Base-by-base conservation (phyloP, 23 red algal species). In the Agarophyton chilense region DNA sequence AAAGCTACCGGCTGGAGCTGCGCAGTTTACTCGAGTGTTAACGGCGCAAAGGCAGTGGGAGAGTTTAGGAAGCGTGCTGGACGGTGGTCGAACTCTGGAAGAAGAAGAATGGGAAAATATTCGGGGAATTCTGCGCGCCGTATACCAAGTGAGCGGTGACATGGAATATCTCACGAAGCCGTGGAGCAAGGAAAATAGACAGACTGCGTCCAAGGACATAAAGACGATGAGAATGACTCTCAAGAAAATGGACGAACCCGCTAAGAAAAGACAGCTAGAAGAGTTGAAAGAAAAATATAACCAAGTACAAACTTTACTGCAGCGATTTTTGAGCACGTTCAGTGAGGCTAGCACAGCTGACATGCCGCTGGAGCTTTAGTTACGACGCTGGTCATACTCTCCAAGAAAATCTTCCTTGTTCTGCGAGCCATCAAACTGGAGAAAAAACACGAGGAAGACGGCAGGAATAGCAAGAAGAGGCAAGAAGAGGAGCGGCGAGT, bases 341-440 rank as follows among this genome's bases (percentile, higher is more conserved):
- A 81, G 52, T 21, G 46, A 82, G 65, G 88, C 75, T 0, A 91
- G 50, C 19, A 10, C 40, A 36, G 76, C 56, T 24, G 88, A 82
- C n/a, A 82, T 91, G 13, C 88, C 88, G 32, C 40, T 52, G 4
- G 88, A 91, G 25, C 56, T 91, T 43, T 90, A 95, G 71, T 91
- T 90, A 22, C 93, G 87, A 38, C 93, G 73, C 44, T 92, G 82
- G 41, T 95, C 93, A 51, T 79, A 86, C 10, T 60, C 52, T 29
- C 93, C 93, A 16, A 91, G 63, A 67, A 95, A 95, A 79, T 95
- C 93, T 72, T 91, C 88, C 18, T 95, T 95, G 66, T 79, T 73
- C 65, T 95, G 93, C 16, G 68, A 67, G 34, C 67, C 47, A 57
- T 43, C 79, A 39, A 91, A 91, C 72, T 89, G 82, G 33, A 95